phyloP scores from a whole-genome alignment of 2,329 filamentous ascomycete species.

The Cladophialophora bantiana region DNA sequence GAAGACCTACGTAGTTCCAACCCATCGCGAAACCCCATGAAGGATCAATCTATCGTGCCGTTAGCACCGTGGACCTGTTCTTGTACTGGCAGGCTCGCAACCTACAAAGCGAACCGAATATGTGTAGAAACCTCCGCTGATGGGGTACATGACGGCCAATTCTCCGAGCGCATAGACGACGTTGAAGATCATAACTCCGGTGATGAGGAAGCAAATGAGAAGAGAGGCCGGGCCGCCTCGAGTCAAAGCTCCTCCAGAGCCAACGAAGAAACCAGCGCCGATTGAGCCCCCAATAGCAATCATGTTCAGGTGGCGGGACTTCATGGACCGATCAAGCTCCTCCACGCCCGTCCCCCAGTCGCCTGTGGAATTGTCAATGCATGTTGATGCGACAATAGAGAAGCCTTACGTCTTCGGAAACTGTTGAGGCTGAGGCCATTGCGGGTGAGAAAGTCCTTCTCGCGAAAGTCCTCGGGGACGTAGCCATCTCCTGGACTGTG shows the following conservation, averaged over 20 bases:
- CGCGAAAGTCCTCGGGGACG: slow-evolving; percentile 29
- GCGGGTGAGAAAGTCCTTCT: slow-evolving; percentile 40
- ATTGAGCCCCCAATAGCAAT: slow-evolving; percentile 61
- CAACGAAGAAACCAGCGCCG: slow-evolving; percentile 84
- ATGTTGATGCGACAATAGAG: not conserved
- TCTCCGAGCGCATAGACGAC: slow-evolving; percentile 92
- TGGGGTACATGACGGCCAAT: slow-evolving; percentile 86
- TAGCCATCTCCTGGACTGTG: slow-evolving; percentile 14
- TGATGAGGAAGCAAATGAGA: slow-evolving; percentile 76
- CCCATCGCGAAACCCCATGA: slow-evolving; percentile 58
- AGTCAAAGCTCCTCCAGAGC: slow-evolving; percentile 74
- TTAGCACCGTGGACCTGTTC: not conserved
- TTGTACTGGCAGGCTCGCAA: not conserved
- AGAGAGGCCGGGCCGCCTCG: slow-evolving; percentile 76
- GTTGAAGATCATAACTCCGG: slow-evolving; percentile 88
- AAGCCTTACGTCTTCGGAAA: slow-evolving; percentile 38
- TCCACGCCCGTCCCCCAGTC: slow-evolving; percentile 18
- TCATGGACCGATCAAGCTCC: slow-evolving; percentile 36
- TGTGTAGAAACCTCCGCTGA: slow-evolving; percentile 88
- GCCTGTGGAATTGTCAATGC: slow-evolving; percentile 16
- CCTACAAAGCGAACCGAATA: slow-evolving; percentile 93
- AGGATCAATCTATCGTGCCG: slow-evolving; percentile 67
- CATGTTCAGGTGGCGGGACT: slow-evolving; percentile 70
- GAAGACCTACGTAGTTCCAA: slow-evolving; percentile 60
- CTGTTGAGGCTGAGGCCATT: slow-evolving; percentile 40